Base-by-base conservation (phyloP, 2,329 filamentous ascomycete species). In the Paecilomyces sp. region DNA sequence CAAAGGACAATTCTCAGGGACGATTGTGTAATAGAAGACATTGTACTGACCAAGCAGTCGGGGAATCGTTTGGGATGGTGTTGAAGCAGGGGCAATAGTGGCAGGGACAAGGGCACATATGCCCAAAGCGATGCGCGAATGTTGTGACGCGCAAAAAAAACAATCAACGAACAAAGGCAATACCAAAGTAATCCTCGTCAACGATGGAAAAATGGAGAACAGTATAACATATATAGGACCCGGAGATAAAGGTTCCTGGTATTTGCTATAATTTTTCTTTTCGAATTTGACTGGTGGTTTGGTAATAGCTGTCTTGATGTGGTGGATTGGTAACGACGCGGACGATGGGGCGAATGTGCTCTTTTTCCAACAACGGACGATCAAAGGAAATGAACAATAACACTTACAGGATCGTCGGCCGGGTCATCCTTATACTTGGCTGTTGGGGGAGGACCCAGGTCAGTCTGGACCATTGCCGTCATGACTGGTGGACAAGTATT, bases 341-440 rank as follows among this genome's bases (percentile, higher is more conserved):
- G 36, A 47, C 13, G 36, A 53, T 28, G 51, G 51, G 51, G 51
- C 51, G 22, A 30, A 30, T 22, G 15, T 53, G 51, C 51, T 53
- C 51, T 28, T 33, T 28, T 53, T n/a, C 51, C 51, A 53, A 53
- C 51, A 60, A 54, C 25, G 58, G 61, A 58, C 65, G 62, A 61
- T 56, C 33, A 58, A 66, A 53, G 57, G 61, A 67, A 58, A 34
- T 56, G 57, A 62, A 54, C 57, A 51, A 52, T 36, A 57, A 56
- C 58, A 78, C 78, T 79, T 73, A 81, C 79, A 64, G 77, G 72
- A 73, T 80, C 76, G 61, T 75, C 75, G 60, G 70, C 64, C 55
- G 77, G 71, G 62, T 80, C 78, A 70, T 80, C 77, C 73, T 81
- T 81, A 74, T 80, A 80, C 63, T 73, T 76, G 62, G 74, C 65